Evolutionary conservation across 306 rosid species (phyloP), one percentile per base, ranked within the genome.

Genomic region (Castanospermum australe): DNA sequence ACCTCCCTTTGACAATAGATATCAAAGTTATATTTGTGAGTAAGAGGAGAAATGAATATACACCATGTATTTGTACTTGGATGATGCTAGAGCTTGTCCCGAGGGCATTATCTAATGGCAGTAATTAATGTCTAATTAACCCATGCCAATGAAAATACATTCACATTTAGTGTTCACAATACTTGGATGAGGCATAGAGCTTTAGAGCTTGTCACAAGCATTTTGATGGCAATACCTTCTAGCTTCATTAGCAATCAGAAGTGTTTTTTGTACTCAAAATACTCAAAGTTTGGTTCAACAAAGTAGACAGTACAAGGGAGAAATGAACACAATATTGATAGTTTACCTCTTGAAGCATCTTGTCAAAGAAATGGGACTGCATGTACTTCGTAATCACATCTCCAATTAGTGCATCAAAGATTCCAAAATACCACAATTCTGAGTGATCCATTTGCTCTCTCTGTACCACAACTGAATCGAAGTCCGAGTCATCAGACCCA

Each of bases 381-480:
- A 94, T 76, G 79, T 78, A 89, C 77, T 91, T 89, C 83, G 86
- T 75, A 25, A 94, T 83, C 38, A 44, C 41, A 38, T 92, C 95
- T 52, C 97, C 99, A 50, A 92, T 73, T 20, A 73, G 36, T 54
- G 86, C 71, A 71, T 91, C 89, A 50, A 67, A 94, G 72, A 94
- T 94, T 78, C 95, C 99, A 30, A 89, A 92, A 76, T 89, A 82
- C 95, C 97, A 94, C 20, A 92, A 50, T 67, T 92, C 94, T 13
- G 83, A 77, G 64, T 87, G 86, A 44, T 81, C 90, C 42, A 82
- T 83, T 73, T 86, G 90, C 80, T 94, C 95, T 75, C 97, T 90
- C 48, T 89, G 95, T 2, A 76, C 97, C 87, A 86, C 97, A 22
- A 94, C 84, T 22, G 87, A 84, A 83, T 92, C 97, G 12, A 52